These are phyloP conservation scores for Lepidium didymum DNA, from an alignment of 345 rosid species.

Conservation along the genomic window DNA sequence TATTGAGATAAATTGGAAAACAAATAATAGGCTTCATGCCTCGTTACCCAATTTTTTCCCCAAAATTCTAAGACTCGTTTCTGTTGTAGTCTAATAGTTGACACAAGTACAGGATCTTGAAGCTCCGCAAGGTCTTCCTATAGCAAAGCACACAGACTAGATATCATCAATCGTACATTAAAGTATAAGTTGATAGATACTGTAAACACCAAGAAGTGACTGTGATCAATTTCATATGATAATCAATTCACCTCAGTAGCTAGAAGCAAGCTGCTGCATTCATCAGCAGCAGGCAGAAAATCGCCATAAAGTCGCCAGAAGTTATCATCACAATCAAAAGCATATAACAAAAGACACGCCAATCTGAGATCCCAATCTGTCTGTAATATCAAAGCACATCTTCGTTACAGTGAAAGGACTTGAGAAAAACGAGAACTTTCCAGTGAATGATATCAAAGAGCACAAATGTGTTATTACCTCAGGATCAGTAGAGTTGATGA, in stretches of 20 bases:
- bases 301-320: conserved; percentile 94
- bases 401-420: neutral
- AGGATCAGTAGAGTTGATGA: conserved; percentile 78
- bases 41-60: conserved; percentile 83
- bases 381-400: conserved; percentile 38
- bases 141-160: conserved; percentile 4
- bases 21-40: neutral
- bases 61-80: conserved; percentile 65
- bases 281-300: conserved; percentile 77
- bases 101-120: conserved; percentile 76
- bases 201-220: neutral
- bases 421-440: conserved; percentile 3
- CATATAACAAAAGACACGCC: conserved; percentile 79
- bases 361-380: conserved; percentile 92
- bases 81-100: conserved; percentile 69
- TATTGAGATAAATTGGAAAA: neutral
- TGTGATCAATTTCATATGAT: neutral
- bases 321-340: conserved; percentile 68
- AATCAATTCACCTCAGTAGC: conserved; percentile 67
- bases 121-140: conserved; percentile 80
- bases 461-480: conserved; percentile 43
- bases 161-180: conserved; percentile 1
- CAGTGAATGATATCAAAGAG: neutral
- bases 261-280: conserved; percentile 85
- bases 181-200: neutral